These are phyloP conservation scores for Fallopia convolvulus DNA, from an alignment of 148 eudicot species.

Conservation along the genomic window DNA sequence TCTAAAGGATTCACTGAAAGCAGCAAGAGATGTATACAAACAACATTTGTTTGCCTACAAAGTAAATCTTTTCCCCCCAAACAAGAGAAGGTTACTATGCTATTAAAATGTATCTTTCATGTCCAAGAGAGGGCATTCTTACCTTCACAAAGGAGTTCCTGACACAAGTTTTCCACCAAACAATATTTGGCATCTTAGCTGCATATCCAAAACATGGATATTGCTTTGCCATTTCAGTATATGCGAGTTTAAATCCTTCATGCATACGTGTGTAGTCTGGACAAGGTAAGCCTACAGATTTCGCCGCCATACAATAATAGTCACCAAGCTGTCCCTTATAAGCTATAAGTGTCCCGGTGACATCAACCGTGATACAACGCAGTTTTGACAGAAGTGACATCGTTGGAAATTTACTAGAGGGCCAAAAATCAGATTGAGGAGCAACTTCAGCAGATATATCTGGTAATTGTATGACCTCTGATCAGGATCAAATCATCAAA, in stretches of 20 bases:
- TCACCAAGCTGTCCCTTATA: conserved; percentile 93
- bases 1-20: neutral
- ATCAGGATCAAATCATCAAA: neutral
- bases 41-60: too few relatives aligned
- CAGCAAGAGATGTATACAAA: too few relatives aligned
- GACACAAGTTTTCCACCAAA: conserved; percentile 97
- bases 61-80: too few relatives aligned
- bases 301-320: conserved; percentile 95
- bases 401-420: neutral
- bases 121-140: conserved; percentile 6
- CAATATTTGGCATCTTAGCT: conserved; percentile 81
- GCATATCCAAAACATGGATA: conserved; percentile 91
- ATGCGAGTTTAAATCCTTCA: conserved; percentile 89
- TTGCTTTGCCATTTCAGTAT: conserved; percentile 75
- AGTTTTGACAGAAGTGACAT: conserved; percentile 10
- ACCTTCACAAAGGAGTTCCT: conserved; percentile 78
- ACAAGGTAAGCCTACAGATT: conserved; percentile 80
- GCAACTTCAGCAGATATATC: neutral
- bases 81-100: neutral
- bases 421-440: neutral
- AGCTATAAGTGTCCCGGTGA: conserved; percentile 90
- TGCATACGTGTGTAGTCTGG: conserved; percentile 91
- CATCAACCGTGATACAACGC: conserved; percentile 20
- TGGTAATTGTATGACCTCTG: neutral
- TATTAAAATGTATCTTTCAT: neutral